Conservation (phyloP, 768 basidiomycete genomes). For the Terana coerulea region DNA sequence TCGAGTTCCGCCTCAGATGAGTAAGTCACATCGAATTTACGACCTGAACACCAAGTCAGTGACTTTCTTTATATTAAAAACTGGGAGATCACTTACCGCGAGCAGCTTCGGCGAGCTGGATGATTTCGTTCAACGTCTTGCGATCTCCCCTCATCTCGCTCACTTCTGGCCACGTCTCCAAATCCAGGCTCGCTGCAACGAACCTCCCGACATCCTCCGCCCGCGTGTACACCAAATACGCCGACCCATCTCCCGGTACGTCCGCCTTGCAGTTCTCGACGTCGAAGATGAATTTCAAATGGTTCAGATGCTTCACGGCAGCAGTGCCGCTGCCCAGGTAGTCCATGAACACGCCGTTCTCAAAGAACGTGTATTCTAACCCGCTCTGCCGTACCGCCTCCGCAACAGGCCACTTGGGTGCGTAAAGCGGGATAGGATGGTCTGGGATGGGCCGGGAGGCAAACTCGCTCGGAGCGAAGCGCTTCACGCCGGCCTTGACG, state of each 20-base stretch:
- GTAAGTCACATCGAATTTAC: neutral
- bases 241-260: constrained; percentile 6
- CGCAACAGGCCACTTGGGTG: constrained; percentile 1
- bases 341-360: constrained; percentile 12
- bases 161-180: constrained; percentile 5
- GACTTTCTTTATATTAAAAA: too few relatives aligned
- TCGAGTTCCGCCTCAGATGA: neutral
- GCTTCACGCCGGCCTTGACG: neutral
- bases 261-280: constrained; percentile 8
- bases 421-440: constrained; percentile 5
- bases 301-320: constrained; percentile 3
- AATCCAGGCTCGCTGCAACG: constrained; percentile 7
- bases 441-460: neutral
- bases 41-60: neutral
- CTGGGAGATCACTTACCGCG: neutral
- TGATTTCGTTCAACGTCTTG: constrained; percentile 1
- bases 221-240: constrained; percentile 1
- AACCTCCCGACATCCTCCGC: constrained; percentile 10
- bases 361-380: constrained; percentile 10
- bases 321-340: constrained; percentile 8
- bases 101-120: neutral
- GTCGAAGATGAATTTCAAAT: constrained; percentile 3
- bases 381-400: constrained; percentile 9
- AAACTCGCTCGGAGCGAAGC: constrained; percentile 12
- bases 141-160: constrained; percentile 5